Evolutionary conservation across 1,139 yeast genomes (phyloP), one percentile per base, ranked within the genome.

Genomic region (Yarrowia galli): DNA sequence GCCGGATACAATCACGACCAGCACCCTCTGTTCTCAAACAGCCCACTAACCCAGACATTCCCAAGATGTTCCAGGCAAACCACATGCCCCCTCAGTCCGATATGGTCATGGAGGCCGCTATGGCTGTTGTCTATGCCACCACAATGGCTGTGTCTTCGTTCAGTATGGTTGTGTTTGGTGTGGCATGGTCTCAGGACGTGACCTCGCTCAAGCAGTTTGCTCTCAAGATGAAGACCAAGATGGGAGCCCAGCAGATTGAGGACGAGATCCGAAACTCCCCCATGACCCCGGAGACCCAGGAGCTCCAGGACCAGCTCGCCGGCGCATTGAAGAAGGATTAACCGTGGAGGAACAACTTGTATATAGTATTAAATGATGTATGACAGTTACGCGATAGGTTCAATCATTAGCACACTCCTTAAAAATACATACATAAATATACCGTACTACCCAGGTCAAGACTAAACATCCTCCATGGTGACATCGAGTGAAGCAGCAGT

Each of bases 51-150:
- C 4, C 69, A 83, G 85, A 86, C 73, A 78, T 88, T 2, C 98
- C 98, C 9, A 84, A 85, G 32, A 82, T 88, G 73, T 93, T 91
- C 77, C 92, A 91, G 74, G 92, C 95, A 16, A 93, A 93, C 78
- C 95, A 92, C 74, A 84, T 87, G 63, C 96, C 96, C 1, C 97
- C 97, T 2, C 84, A 88, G 61, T 90, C 89, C 75, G 89, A 89
- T 65, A 87, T 89, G 76, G 87, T 91, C 70, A 84, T 87, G 65
- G 98, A 93, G 77, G 98, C 97, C 1, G 87, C 92, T 36, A 87
- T 87, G 45, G 98, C 98, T 0, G 92, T 93, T 6, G 87, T 90
- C 0, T 88, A 91, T 49, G 96, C 97, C 0, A 85, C 97, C 0
- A 78, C 90, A 61, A 79, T 92, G 36, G 91, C 97, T 10, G 84